These are phyloP conservation scores for Boletus rubropictus DNA, from an alignment of 768 basidiomycete species.

Conservation along the genomic window DNA sequence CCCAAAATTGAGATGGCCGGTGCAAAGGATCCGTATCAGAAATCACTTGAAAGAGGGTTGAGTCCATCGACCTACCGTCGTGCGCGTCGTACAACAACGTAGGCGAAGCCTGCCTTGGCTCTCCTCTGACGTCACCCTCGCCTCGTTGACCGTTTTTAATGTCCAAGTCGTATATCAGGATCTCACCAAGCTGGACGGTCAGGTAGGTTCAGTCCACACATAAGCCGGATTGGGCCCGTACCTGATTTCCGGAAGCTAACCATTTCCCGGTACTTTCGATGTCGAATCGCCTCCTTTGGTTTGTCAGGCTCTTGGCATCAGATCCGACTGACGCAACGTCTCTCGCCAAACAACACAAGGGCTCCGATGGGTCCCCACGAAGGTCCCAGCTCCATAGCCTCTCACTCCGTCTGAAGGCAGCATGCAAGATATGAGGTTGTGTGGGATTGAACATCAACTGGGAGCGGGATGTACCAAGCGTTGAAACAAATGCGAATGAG, in stretches of 20 bases:
- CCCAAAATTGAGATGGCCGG: neutral
- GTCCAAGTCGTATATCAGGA: slow-evolving; percentile 54
- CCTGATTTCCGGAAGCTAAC: slow-evolving; percentile 65
- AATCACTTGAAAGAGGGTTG: neutral
- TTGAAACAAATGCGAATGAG: neutral
- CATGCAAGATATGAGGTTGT: slow-evolving; percentile 67
- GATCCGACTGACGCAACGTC: neutral
- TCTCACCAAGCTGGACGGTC: slow-evolving; percentile 45
- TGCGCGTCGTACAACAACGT: slow-evolving; percentile 47
- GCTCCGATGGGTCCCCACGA: slow-evolving; percentile 46
- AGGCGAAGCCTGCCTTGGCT: slow-evolving; percentile 22
- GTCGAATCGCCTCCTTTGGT: slow-evolving; percentile 78
- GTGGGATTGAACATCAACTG: slow-evolving; percentile 77
- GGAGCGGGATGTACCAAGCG: neutral
- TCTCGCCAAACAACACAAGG: slow-evolving; percentile 34
- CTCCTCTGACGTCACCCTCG: slow-evolving; percentile 2
- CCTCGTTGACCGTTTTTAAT: neutral
- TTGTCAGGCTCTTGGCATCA: slow-evolving; percentile 38
- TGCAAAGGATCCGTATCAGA: neutral
- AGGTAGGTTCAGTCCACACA: neutral
- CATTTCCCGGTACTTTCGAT: slow-evolving; percentile 62
- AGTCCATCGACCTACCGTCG: slow-evolving; percentile 38
- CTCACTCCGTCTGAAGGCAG: slow-evolving; percentile 61
- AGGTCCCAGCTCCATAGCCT: slow-evolving; percentile 76
- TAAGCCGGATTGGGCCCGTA: slow-evolving; percentile 25